These are phyloP conservation scores for Aspergillus luchuensis DNA, from an alignment of 2,329 filamentous ascomycete species.

Conservation along the genomic window DNA sequence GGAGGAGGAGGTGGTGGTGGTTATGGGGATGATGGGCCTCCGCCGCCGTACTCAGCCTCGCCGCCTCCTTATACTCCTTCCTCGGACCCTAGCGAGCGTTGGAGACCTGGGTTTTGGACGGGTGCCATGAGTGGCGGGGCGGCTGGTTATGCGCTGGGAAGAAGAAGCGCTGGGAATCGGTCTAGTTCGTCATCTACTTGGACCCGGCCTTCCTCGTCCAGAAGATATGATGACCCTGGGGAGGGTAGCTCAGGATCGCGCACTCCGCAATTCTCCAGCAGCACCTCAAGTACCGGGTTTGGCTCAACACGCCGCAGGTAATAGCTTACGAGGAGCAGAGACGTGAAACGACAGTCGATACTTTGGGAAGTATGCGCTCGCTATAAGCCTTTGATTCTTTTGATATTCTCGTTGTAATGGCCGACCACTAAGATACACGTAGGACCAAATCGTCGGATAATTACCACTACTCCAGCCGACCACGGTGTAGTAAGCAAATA, in stretches of 20 bases:
- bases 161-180: constrained; percentile 20
- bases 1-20: constrained; percentile 38
- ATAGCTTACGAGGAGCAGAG: constrained; percentile 2
- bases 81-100: constrained; percentile 32
- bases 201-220: constrained; percentile 19
- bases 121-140: constrained; percentile 46
- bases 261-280: constrained; percentile 36
- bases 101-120: constrained; percentile 53
- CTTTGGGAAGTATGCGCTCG: neutral
- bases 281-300: constrained; percentile 46
- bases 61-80: constrained; percentile 45
- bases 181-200: constrained; percentile 19
- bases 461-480: neutral
- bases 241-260: constrained; percentile 38
- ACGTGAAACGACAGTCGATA: neutral
- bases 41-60: constrained; percentile 32
- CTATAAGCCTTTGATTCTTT: neutral
- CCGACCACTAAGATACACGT: neutral
- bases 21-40: constrained; percentile 19
- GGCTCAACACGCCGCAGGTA: constrained; percentile 48
- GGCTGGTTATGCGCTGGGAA: constrained; percentile 46
- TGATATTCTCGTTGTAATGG: neutral
- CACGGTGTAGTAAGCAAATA: neutral
- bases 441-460: neutral
- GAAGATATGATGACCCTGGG: constrained; percentile 28